A percentile compares a stretch with the other conserved stretches of the same genome.
These are phyloP conservation scores for Taiozyma sp. DNA, from an alignment of 1,139 yeast species.

Conservation along the genomic window DNA sequence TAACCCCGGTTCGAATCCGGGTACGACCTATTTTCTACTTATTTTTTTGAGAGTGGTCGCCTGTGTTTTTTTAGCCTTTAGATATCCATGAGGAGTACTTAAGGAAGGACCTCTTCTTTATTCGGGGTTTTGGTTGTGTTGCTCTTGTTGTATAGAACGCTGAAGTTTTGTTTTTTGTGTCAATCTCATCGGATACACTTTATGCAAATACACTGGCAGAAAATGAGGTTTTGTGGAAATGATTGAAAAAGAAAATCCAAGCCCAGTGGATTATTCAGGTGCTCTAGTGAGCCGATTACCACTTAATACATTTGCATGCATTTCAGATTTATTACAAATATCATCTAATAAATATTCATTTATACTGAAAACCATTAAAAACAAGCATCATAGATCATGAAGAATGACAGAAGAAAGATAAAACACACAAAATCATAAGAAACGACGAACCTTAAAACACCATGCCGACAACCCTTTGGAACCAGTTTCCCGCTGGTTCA, in stretches of 20 bases:
- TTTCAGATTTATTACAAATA: conserved; percentile 23
- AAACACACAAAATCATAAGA: background rate
- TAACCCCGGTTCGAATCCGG: conserved; percentile 97
- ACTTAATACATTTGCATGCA: no score
- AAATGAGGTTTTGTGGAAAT: no score
- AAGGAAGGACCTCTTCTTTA: no score
- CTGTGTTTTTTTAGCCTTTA: no score
- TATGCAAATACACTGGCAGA: conserved; percentile 38
- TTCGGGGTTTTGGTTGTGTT: conserved; percentile 4
- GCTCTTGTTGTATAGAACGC: background rate
- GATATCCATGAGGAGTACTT: no score
- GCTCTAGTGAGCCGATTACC: no score
- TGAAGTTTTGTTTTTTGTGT: no score
- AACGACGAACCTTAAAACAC: background rate
- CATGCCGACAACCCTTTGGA: background rate
- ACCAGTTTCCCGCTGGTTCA: conserved; percentile 16
- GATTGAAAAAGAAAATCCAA: no score
- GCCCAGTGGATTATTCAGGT: no score
- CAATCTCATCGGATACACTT: no score
- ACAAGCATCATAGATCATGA: background rate
- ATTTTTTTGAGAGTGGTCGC: no score
- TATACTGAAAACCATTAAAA: background rate
- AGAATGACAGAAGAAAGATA: background rate
- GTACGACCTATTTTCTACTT: conserved; percentile 75
- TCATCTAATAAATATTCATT: background rate